Evolutionary conservation across 768 basidiomycete genomes (phyloP).

Genomic region (Suillus lakei): DNA sequence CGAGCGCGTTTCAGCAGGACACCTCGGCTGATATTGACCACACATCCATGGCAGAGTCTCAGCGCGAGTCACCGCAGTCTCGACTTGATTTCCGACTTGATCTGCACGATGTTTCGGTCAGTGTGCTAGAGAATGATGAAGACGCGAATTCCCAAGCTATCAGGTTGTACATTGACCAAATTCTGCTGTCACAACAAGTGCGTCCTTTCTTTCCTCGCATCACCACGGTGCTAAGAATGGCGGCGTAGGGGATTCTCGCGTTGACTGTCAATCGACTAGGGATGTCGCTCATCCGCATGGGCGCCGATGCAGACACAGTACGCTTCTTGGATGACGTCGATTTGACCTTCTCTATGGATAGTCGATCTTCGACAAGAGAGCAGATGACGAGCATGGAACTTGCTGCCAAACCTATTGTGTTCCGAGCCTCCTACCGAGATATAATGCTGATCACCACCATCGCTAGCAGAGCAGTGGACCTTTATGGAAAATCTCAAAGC

Average conservation of each 20-base stretch:
- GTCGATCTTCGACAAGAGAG: conserved; percentile 67
- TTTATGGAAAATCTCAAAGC: conserved; percentile 58
- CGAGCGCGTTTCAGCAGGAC: conserved; percentile 50
- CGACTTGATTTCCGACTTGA: conserved; percentile 77
- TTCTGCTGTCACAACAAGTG: conserved; percentile 92
- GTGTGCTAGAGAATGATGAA: conserved; percentile 84
- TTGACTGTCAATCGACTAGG: conserved; percentile 82
- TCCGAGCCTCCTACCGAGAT: conserved; percentile 95
- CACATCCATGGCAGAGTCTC: conserved; percentile 18
- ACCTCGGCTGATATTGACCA: conserved; percentile 18
- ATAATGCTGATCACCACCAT: conserved; percentile 88
- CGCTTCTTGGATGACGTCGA: conserved; percentile 94
- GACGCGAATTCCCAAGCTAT: conserved; percentile 85
- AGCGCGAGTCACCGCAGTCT: conserved; percentile 13
- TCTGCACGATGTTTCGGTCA: conserved; percentile 87
- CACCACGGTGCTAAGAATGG: conserved; percentile 14
- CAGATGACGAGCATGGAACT: conserved; percentile 86
- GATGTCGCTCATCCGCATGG: conserved; percentile 95
- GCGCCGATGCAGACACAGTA: conserved; percentile 77
- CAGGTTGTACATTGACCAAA: conserved; percentile 78
- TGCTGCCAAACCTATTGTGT: conserved; percentile 80
- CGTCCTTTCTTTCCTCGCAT: conserved; percentile 17
- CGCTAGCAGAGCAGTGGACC: conserved; percentile 82
- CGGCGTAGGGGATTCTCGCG: conserved; percentile 76
- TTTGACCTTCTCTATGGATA: conserved; percentile 86